phyloP scores from a whole-genome alignment of 225 moss, liverwort and hornwort species.

The Takakia lepidozioides region DNA sequence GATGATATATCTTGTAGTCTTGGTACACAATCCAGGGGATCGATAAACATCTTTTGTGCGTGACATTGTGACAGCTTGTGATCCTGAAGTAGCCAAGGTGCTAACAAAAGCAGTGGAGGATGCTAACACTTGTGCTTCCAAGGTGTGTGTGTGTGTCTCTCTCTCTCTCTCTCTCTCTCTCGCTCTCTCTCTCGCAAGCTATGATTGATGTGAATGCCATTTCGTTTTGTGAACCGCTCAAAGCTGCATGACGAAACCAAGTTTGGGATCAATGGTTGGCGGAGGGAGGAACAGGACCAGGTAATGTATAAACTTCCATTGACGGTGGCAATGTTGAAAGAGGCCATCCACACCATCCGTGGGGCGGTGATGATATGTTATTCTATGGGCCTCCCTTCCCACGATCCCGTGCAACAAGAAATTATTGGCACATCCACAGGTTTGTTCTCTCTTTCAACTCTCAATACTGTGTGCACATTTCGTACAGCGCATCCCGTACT shows the following conservation, averaged over 20 bases:
- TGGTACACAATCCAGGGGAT: too few species aligned
- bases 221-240: neutral
- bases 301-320: slow-evolving; percentile 38
- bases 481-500: too few species aligned
- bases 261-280: too few species aligned
- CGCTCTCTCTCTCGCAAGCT: neutral
- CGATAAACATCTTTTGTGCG: neutral
- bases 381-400: slow-evolving; percentile 66
- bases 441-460: too few species aligned
- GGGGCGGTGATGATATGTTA: slow-evolving; percentile 82
- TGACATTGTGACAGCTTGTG: slow-evolving; percentile 49
- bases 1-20: too few species aligned
- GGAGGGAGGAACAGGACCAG: slow-evolving; percentile 40
- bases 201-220: neutral
- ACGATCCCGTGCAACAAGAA: slow-evolving; percentile 71
- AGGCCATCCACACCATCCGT: slow-evolving; percentile 44
- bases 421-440: slow-evolving; percentile 25
- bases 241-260: too few species aligned
- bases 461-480: too few species aligned
- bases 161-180: neutral
- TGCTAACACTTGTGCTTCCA: slow-evolving; percentile 59
- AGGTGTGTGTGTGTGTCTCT: too few species aligned
- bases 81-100: slow-evolving; percentile 52
- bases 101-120: slow-evolving; percentile 56
- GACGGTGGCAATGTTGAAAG: slow-evolving; percentile 48